Conservation (phyloP, 2,329 filamentous ascomycete genomes). For the Didymella glomerata region DNA sequence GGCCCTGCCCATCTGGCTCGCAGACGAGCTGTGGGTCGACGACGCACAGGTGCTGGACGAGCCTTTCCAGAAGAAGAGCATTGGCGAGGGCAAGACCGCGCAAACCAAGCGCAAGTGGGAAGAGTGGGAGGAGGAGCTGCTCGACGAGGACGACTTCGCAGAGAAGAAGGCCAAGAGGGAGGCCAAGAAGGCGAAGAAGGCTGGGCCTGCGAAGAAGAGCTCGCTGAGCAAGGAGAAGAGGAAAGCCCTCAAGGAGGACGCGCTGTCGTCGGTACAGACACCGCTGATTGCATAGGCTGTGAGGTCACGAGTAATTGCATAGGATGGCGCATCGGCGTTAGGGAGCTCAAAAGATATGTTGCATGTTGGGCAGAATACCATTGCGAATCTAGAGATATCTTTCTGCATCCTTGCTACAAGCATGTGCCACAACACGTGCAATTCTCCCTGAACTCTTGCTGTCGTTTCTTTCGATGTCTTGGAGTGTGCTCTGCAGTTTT, state of each 20-base stretch:
- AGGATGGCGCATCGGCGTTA: conserved; percentile 33
- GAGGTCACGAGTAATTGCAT: conserved; percentile 21
- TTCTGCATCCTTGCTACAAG: not conserved
- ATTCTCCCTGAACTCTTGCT: not conserved
- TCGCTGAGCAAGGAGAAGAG: conserved; percentile 58
- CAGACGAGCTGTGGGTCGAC: conserved; percentile 89
- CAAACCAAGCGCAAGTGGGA: conserved; percentile 51
- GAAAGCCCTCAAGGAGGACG: conserved; percentile 59
- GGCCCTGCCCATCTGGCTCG: conserved; percentile 92
- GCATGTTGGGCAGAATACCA: conserved; percentile 29
- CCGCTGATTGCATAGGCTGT: conserved; percentile 39
- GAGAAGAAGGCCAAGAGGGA: conserved; percentile 49
- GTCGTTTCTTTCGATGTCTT: not conserved
- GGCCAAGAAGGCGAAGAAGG: conserved; percentile 61
- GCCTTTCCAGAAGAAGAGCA: conserved; percentile 47
- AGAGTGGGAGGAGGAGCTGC: conserved; percentile 50
- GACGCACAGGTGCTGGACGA: conserved; percentile 74
- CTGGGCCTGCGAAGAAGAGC: conserved; percentile 43
- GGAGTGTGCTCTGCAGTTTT: not conserved
- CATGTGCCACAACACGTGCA: not conserved
- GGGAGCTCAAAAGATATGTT: conserved; percentile 33
- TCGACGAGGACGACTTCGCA: conserved; percentile 46
- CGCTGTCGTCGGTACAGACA: conserved; percentile 54
- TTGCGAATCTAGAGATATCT: conserved; percentile 19
- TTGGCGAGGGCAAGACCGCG: conserved; percentile 34